These are phyloP conservation scores for Rhizopogon roseolus DNA, from an alignment of 768 basidiomycete genomes.

Conservation along the genomic window DNA sequence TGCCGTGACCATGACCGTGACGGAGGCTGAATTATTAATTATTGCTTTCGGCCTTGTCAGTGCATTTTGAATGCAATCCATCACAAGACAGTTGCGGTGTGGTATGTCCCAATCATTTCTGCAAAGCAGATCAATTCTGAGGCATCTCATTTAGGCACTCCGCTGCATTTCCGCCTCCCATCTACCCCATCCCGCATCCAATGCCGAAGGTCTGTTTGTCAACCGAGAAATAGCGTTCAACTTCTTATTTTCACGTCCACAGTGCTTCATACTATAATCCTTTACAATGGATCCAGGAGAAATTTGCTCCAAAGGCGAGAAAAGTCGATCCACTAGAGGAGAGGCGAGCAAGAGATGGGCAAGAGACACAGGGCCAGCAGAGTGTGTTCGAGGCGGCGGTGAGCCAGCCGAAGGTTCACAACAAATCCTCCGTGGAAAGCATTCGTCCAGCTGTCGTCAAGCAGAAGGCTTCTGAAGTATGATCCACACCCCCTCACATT, in stretches of 20 bases:
- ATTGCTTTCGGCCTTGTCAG: conserved; percentile 5
- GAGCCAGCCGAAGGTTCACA: conserved; percentile 6
- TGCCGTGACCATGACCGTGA: conserved; percentile 16
- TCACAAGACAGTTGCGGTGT: conserved; percentile 19
- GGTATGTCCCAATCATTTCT: conserved; percentile 13
- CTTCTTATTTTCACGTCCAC: neutral
- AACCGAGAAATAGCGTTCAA: neutral
- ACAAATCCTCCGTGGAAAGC: neutral
- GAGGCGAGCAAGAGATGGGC: conserved; percentile 35
- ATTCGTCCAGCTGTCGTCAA: conserved; percentile 12
- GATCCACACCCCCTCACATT: neutral
- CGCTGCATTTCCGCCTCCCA: conserved; percentile 10
- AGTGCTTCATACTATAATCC: conserved; percentile 46
- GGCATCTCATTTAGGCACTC: conserved; percentile 6
- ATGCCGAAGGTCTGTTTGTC: conserved; percentile 39
- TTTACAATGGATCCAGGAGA: conserved; percentile 59
- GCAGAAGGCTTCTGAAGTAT: conserved; percentile 25
- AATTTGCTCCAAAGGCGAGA: conserved; percentile 44
- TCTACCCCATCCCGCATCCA: conserved; percentile 19
- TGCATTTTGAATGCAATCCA: conserved; percentile 20
- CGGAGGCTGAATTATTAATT: conserved; percentile 9
- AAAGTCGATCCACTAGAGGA: conserved; percentile 40
- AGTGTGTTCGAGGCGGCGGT: conserved; percentile 12
- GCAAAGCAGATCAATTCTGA: neutral
- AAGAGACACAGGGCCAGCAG: conserved; percentile 30